Conservation (phyloP, 495 filamentous ascomycete species). For the Aeminium ludgeri region DNA sequence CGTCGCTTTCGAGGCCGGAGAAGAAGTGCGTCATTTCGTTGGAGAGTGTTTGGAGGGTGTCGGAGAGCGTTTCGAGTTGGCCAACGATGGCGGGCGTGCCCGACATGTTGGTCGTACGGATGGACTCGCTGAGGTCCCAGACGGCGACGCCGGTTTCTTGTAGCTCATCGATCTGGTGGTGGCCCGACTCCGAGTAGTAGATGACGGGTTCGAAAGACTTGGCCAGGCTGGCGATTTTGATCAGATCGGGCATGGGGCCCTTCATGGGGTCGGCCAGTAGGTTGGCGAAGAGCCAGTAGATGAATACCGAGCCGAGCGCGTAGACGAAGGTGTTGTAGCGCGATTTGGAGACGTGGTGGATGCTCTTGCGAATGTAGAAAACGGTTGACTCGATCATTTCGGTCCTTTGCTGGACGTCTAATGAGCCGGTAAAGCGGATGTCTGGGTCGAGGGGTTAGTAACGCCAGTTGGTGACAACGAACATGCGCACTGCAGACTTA, state of each 20-base stretch:
- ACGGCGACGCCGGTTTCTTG: constrained; percentile 82
- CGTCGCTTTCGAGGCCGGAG: constrained; percentile 76
- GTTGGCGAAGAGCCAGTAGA: constrained; percentile 38
- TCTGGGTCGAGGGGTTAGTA: constrained; percentile 37
- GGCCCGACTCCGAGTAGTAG: constrained; percentile 77
- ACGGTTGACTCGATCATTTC: constrained; percentile 69
- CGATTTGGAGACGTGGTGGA: constrained; percentile 43
- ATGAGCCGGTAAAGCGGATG: constrained; percentile 68
- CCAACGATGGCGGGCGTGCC: constrained; percentile 68
- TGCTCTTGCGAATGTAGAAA: constrained; percentile 39
- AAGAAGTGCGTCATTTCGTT: constrained; percentile 78
- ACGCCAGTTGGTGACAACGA: constrained; percentile 15
- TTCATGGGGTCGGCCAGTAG: constrained; percentile 49
- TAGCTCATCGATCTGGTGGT: constrained; percentile 64
- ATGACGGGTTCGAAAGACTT: constrained; percentile 82
- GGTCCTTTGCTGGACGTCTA: constrained; percentile 72
- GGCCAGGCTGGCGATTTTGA: constrained; percentile 75
- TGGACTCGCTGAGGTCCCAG: constrained; percentile 78
- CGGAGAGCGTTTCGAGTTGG: constrained; percentile 66
- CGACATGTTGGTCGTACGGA: constrained; percentile 77
- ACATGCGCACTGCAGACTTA: constrained; percentile 6
- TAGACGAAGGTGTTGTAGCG: constrained; percentile 45
- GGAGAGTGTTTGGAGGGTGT: constrained; percentile 63
- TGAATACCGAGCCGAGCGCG: constrained; percentile 38
- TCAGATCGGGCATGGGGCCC: constrained; percentile 64